phyloP scores from a whole-genome alignment of 495 filamentous ascomycete genomes.

The Delitschia confertaspora region DNA sequence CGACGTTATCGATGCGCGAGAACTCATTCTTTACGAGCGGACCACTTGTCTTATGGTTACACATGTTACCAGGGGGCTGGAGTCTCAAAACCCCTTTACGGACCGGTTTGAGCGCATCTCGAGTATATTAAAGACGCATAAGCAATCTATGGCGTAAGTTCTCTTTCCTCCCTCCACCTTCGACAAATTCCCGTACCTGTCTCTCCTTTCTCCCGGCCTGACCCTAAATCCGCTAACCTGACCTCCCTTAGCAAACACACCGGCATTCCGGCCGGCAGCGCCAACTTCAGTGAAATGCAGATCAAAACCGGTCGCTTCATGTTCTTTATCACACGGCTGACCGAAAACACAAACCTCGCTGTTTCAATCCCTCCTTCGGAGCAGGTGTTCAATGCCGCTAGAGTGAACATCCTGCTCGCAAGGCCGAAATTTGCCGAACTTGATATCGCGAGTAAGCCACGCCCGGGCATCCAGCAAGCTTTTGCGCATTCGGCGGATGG shows the following conservation, averaged over 20 bases:
- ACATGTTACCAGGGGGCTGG: conserved; percentile 63
- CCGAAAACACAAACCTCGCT: conserved; percentile 92
- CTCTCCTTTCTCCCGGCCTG: not conserved
- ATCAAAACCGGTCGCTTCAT: conserved; percentile 69
- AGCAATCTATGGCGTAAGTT: conserved; percentile 59
- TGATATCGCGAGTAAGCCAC: conserved; percentile 30
- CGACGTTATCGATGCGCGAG: conserved; percentile 77
- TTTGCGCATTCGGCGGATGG: conserved; percentile 21
- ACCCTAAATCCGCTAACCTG: conserved; percentile 4
- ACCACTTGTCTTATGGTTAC: conserved; percentile 93
- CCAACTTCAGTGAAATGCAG: conserved; percentile 57
- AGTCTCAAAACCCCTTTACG: conserved; percentile 70
- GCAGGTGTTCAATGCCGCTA: conserved; percentile 75
- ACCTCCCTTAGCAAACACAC: conserved; percentile 38
- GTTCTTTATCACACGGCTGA: conserved; percentile 86
- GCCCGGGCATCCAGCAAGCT: conserved; percentile 23
- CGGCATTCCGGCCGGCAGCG: conserved; percentile 34
- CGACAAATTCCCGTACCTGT: not conserved
- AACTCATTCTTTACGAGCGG: conserved; percentile 90
- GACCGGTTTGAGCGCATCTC: conserved; percentile 91
- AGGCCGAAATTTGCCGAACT: conserved; percentile 61
- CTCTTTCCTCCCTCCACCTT: not conserved
- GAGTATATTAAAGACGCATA: conserved; percentile 96
- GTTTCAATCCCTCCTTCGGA: conserved; percentile 83
- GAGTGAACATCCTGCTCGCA: conserved; percentile 80